Evolutionary conservation across 768 basidiomycete genomes (phyloP).

Genomic region (Mycena maculata): DNA sequence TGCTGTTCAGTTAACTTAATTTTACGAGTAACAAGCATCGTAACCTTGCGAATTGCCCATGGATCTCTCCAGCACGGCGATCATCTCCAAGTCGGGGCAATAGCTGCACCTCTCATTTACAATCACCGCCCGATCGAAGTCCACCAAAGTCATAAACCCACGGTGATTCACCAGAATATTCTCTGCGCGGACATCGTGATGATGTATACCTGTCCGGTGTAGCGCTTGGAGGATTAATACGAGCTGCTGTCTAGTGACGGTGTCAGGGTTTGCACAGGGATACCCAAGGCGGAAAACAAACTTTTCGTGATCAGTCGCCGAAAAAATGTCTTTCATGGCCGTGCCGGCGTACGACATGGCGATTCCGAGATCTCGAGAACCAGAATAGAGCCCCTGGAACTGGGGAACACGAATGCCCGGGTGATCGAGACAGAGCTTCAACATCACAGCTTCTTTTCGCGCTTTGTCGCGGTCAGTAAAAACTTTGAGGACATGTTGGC

Average conservation of each 20-base stretch:
- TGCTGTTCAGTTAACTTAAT: too few relatives aligned
- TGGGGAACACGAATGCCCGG: conserved; percentile 1
- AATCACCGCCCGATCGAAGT: neutral
- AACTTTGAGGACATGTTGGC: conserved; percentile 12
- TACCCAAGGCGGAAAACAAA: neutral
- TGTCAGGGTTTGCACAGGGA: conserved; percentile 1
- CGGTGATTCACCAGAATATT: conserved; percentile 5
- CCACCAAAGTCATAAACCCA: conserved; percentile 1
- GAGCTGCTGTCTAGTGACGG: conserved; percentile 1
- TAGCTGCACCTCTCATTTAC: neutral
- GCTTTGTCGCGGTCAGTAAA: conserved; percentile 6
- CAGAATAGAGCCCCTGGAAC: conserved; percentile 14
- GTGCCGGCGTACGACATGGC: conserved; percentile 7
- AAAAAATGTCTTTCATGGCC: conserved; percentile 6
- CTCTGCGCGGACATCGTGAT: conserved; percentile 2
- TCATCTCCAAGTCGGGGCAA: conserved; percentile 6
- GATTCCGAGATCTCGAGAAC: conserved; percentile 1
- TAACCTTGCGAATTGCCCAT: neutral
- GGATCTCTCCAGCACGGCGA: neutral
- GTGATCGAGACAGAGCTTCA: conserved; percentile 9
- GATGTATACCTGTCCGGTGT: conserved; percentile 2
- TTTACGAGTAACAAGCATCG: too few relatives aligned
- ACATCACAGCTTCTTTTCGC: neutral
- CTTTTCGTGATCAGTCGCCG: neutral
- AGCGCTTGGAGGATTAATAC: conserved; percentile 1